Evolutionary conservation across 2,329 filamentous ascomycete species (phyloP).

Genomic region (Cladosporium sphaerospermum): DNA sequence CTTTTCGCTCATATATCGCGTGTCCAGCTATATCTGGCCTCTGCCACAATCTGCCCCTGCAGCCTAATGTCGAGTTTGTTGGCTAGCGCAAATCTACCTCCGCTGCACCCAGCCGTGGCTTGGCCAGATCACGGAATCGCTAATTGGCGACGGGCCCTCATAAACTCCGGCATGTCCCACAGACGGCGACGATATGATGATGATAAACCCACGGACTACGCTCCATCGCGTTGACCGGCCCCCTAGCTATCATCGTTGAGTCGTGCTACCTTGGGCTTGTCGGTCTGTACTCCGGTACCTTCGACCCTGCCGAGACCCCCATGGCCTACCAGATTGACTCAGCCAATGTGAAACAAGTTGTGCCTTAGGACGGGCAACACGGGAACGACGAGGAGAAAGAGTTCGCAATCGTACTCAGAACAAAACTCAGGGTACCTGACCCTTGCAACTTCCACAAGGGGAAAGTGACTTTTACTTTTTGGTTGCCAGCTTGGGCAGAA

Average conservation of each 20-base stretch:
- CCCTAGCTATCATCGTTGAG: no score
- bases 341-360: constrained; percentile 5
- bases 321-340: constrained; percentile 3
- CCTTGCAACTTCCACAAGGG: constrained; percentile 7
- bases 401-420: constrained; percentile 2
- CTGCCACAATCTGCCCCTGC: constrained; percentile 1
- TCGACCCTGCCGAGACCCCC: constrained; percentile 10
- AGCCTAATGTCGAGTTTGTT: constrained; percentile 1
- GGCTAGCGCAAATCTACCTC: constrained; percentile 1
- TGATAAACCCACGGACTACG: no score
- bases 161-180: background rate
- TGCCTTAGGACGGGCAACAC: background rate
- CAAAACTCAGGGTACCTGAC: background rate
- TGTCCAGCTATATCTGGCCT: background rate
- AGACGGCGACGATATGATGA: background rate
- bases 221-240: no score
- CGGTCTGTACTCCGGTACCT: background rate
- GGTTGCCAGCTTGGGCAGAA: background rate
- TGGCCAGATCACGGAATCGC: background rate
- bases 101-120: constrained; percentile 7
- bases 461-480: background rate
- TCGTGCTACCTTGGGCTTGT: no score
- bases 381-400: background rate
- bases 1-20: background rate
- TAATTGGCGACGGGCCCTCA: background rate